These are phyloP conservation scores for Myrmaecium sp. DNA, from an alignment of 2,329 filamentous ascomycete species.

Conservation along the genomic window DNA sequence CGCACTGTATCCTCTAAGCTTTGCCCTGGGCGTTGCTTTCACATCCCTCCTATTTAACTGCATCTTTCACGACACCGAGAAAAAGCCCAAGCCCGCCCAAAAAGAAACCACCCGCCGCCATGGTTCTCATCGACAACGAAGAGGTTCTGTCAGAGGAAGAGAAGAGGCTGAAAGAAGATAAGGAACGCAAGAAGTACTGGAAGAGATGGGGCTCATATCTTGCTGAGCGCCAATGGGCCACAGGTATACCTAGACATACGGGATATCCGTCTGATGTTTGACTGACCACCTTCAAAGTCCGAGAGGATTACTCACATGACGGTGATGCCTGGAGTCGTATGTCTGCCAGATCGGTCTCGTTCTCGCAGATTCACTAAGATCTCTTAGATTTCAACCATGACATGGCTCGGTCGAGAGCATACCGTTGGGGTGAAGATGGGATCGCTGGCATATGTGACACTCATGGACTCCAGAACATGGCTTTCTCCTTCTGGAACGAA, in stretches of 20 bases:
- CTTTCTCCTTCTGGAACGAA: constrained; percentile 95
- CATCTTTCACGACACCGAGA: too few species aligned
- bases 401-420: constrained; percentile 72
- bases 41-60: too few species aligned
- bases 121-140: constrained; percentile 82
- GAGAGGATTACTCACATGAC: constrained; percentile 78
- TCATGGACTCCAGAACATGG: constrained; percentile 80
- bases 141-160: constrained; percentile 84
- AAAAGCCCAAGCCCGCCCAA: too few species aligned
- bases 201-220: constrained; percentile 97
- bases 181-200: constrained; percentile 77
- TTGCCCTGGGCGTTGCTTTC: too few species aligned
- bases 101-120: constrained; percentile 29
- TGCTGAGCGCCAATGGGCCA: constrained; percentile 89
- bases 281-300: constrained; percentile 36
- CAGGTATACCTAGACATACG: constrained; percentile 40
- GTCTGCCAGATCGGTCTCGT: constrained; percentile 19
- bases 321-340: constrained; percentile 93
- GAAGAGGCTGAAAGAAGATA: constrained; percentile 73
- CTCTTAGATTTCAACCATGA: constrained; percentile 77
- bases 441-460: constrained; percentile 93
- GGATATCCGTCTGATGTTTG: constrained; percentile 1
- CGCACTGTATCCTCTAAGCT: too few species aligned
- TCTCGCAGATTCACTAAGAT: constrained; percentile 11
- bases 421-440: constrained; percentile 91